Base-by-base conservation (phyloP, 306 rosid genomes). In the Gillenia trifoliata region DNA sequence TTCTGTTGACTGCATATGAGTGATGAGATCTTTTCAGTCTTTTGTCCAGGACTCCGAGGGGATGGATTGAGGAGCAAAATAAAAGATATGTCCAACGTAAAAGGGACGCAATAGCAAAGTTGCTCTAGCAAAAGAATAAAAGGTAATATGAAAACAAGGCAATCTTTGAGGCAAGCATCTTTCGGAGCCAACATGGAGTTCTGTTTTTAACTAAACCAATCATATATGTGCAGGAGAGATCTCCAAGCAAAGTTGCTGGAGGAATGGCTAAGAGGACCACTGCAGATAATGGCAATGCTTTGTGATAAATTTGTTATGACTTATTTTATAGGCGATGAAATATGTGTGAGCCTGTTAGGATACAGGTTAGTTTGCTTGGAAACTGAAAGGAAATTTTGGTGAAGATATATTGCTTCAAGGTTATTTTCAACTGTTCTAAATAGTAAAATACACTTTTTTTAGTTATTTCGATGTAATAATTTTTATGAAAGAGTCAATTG, bases 371-470 rank as follows among this genome's bases (percentile, higher is more conserved):
- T 73, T 82, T 75, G 88, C 85, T 49, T 80, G 85, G 86, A 75
- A 79, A 59, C 50, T 84, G 36, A 82, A 72, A 65, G 66, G 82
- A 64, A 64, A 73, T 65, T 65, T 56, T 64, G 66, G 64, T 38
- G 82, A 78, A 73, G 41, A 56, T 64, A 60, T 82, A 38, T 64
- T 82, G 73, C 83, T 80, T 56, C 85, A 79, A 87, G 88, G 91
- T 80, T 25, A 71, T 78, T 65, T 36, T 49, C 3, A 38, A 34
- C 11, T 6, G 22, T 29, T 20, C 38, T 33, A 11, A 75, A 10
- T 23, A 2, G 38, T 50, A n/a, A 45, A 19, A 3, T 29, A 28
- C 66, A 47, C 28, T 10, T 12, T 66, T 15, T 16, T 52, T 41
- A 64, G 40, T 55, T 55, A 22, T 54, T 36, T 65, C 19, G 26